Conservation (phyloP, 2,329 filamentous ascomycete genomes). For the Thielaviopsis ethacetica region DNA sequence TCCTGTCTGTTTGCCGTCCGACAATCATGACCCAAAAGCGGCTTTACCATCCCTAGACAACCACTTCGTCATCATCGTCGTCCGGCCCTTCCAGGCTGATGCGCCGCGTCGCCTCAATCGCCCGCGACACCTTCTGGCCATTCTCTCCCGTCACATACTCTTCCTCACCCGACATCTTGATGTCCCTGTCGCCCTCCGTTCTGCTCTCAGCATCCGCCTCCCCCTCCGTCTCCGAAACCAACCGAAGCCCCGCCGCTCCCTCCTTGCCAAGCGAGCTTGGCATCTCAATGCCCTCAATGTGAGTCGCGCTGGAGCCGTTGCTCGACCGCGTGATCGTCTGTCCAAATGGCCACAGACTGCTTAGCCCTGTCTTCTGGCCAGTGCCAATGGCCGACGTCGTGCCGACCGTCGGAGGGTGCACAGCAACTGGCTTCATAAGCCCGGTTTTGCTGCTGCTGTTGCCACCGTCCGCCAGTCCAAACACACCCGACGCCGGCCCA, state of each 20-base stretch:
- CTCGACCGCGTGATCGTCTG: background rate
- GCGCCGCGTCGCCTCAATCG: constrained; percentile 35
- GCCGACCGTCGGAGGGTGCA: constrained; percentile 31
- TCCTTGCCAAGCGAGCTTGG: background rate
- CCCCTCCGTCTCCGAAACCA: constrained; percentile 18
- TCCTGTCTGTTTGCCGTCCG: background rate
- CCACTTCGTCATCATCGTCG: constrained; percentile 28
- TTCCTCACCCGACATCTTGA: constrained; percentile 14
- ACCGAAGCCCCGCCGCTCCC: background rate
- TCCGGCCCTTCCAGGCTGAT: constrained; percentile 45
- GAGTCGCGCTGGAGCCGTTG: background rate
- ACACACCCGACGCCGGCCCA: background rate
- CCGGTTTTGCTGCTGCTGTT: constrained; percentile 22
- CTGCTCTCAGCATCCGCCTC: constrained; percentile 11
- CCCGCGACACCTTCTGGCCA: constrained; percentile 26
- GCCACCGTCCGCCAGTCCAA: constrained; percentile 12
- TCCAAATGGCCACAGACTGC: constrained; percentile 44
- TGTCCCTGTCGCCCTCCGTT: constrained; percentile 13
- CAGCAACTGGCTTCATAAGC: constrained; percentile 37
- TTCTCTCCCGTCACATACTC: constrained; percentile 21
- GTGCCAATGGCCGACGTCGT: constrained; percentile 10
- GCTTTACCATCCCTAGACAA: constrained; percentile 16
- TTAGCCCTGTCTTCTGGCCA: constrained; percentile 23
- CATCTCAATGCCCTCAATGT: constrained; percentile 11
- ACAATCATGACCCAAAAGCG: background rate